These are phyloP conservation scores for Posidonia australis DNA, from an alignment of 106 monocot species.

Conservation along the genomic window DNA sequence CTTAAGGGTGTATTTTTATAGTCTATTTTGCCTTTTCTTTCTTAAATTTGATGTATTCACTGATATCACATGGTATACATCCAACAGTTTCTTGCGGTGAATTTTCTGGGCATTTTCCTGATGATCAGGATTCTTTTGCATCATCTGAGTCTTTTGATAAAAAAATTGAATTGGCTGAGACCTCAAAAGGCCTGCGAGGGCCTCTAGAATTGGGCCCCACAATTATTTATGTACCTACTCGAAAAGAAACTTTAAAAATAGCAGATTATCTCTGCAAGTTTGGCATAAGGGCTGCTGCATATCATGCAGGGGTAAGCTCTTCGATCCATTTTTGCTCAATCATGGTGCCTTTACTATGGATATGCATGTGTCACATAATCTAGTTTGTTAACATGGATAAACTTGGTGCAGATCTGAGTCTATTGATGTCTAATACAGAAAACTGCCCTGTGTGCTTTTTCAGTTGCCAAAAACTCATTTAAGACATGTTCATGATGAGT, in stretches of 20 bases:
- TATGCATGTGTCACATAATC: not conserved
- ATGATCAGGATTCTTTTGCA: slow-evolving; percentile 5
- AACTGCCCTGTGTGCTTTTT: not conserved
- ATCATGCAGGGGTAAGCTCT: slow-evolving; percentile 74
- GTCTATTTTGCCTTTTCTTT: not conserved
- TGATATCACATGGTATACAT: not conserved
- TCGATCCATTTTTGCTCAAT: not conserved
- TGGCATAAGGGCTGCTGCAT: slow-evolving; percentile 87
- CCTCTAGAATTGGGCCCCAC: slow-evolving; percentile 58
- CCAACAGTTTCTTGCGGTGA: slow-evolving; percentile 57
- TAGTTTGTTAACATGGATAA: not conserved
- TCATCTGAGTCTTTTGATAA: slow-evolving; percentile 16
- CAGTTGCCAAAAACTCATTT: slow-evolving; percentile 86
- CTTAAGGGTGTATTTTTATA: not conserved
- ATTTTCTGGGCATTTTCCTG: slow-evolving; percentile 28
- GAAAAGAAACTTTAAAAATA: slow-evolving; percentile 71
- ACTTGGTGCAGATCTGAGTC: not conserved
- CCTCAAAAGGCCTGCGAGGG: not conserved
- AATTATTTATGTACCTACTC: slow-evolving; percentile 91
- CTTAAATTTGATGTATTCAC: not conserved
- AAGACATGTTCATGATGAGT: slow-evolving; percentile 73
- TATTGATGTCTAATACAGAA: not conserved
- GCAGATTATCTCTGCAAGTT: slow-evolving; percentile 46
- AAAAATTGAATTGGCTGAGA: not conserved
- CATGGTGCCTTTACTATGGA: not conserved